These are phyloP conservation scores for Quillaja saponaria DNA, from an alignment of 306 rosid genomes.

Conservation along the genomic window DNA sequence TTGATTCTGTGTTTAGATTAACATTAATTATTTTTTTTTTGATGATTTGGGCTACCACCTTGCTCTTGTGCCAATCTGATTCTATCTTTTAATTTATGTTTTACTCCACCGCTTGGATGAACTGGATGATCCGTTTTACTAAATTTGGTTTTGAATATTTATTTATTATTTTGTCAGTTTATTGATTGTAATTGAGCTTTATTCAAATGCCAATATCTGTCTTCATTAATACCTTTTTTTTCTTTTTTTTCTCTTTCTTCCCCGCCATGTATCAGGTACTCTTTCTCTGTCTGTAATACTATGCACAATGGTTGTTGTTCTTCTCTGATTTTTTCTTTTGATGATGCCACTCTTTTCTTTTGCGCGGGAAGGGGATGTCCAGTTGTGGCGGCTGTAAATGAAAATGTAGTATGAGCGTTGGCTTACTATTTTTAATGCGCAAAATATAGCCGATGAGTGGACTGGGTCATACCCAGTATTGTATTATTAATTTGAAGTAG, in stretches of 20 bases:
- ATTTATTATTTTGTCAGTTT: not conserved
- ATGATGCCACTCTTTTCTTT: not conserved
- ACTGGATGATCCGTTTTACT: slow-evolving; percentile 22
- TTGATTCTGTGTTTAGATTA: slow-evolving; percentile 3
- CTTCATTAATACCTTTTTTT: no score
- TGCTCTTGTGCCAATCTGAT: slow-evolving; percentile 30
- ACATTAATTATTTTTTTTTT: no score
- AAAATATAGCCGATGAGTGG: slow-evolving; percentile 12
- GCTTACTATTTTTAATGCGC: slow-evolving; percentile 20
- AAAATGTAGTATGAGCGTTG: slow-evolving; percentile 18
- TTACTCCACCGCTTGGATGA: slow-evolving; percentile 20
- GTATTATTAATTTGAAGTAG: not conserved
- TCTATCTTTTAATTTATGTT: slow-evolving; percentile 5
- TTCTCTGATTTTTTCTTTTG: not conserved
- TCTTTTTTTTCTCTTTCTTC: slow-evolving; percentile 22
- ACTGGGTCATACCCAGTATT: slow-evolving; percentile 22
- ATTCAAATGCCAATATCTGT: slow-evolving; percentile 14
- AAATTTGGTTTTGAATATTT: slow-evolving; percentile 12
- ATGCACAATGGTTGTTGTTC: slow-evolving; percentile 19
- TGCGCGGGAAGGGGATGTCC: no score
- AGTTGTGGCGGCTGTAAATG: no score
- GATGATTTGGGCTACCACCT: no score
- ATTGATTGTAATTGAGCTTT: slow-evolving; percentile 27
- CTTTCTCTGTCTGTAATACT: slow-evolving; percentile 28
- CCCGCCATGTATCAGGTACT: slow-evolving; percentile 35